Evolutionary conservation across 768 basidiomycete species (phyloP).

Genomic region (Lactifluus rugatus): DNA sequence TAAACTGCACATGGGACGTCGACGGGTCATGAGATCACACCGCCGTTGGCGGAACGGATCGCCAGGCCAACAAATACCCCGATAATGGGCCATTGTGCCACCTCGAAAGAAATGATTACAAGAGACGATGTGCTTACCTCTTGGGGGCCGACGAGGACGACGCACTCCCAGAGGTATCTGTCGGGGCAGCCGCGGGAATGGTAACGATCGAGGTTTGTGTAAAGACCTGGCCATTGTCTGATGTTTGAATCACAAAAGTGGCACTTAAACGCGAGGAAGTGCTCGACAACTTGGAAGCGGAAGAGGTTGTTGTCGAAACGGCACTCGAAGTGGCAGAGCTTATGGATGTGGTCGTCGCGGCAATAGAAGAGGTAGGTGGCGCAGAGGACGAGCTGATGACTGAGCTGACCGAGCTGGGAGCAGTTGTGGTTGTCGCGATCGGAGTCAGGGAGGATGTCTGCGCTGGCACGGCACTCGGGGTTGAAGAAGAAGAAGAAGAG

Average conservation of each 20-base stretch:
- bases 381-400: background rate
- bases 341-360: background rate
- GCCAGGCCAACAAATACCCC: background rate
- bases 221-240: slow-evolving; percentile 13
- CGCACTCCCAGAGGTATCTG: background rate
- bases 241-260: background rate
- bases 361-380: background rate
- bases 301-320: background rate
- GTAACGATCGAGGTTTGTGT: slow-evolving; percentile 18
- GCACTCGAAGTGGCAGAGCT: slow-evolving; percentile 6
- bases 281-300: background rate
- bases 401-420: background rate
- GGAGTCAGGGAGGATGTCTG: background rate
- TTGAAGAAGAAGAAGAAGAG: no score
- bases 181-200: background rate
- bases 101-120: background rate
- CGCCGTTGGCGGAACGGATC: background rate
- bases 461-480: background rate
- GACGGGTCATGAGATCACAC: background rate
- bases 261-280: background rate
- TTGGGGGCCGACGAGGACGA: background rate
- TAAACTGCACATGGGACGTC: background rate
- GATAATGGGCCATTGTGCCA: background rate
- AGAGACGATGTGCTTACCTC: slow-evolving; percentile 18
- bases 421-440: background rate